Conservation (phyloP, 2,329 filamentous ascomycete species). For the Didymella arachidicola region DNA sequence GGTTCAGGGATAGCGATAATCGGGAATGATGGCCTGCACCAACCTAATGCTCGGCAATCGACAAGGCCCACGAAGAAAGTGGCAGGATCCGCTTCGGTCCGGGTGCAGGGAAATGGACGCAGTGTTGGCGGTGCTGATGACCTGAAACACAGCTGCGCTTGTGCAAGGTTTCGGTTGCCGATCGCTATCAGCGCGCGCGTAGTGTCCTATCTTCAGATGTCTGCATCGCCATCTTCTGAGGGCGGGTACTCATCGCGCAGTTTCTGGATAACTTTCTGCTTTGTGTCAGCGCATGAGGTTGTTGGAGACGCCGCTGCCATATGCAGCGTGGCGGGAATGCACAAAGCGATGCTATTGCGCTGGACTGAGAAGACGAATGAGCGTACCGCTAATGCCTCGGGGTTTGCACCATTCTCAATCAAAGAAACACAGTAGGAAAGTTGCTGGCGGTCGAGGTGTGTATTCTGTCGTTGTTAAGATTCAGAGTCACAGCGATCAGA, state of each 20-base stretch:
- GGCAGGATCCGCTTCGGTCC: slow-evolving; percentile 8
- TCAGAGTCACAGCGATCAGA: neutral
- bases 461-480: slow-evolving; percentile 71
- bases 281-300: slow-evolving; percentile 2
- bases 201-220: slow-evolving; percentile 23
- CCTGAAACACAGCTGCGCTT: slow-evolving; percentile 15
- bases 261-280: slow-evolving; percentile 57
- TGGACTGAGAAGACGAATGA: neutral
- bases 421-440: slow-evolving; percentile 95
- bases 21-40: slow-evolving; percentile 7
- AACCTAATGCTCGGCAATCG: slow-evolving; percentile 17
- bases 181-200: slow-evolving; percentile 33
- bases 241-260: slow-evolving; percentile 53
- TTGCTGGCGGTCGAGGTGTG: slow-evolving; percentile 86
- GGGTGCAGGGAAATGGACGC: slow-evolving; percentile 3
- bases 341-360: neutral
- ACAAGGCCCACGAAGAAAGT: slow-evolving; percentile 12
- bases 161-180: slow-evolving; percentile 21
- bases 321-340: neutral
- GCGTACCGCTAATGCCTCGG: slow-evolving; percentile 89
- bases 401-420: slow-evolving; percentile 96
- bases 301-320: neutral
- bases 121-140: slow-evolving; percentile 3
- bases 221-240: slow-evolving; percentile 39
- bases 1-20: slow-evolving; percentile 12